Base-by-base conservation (phyloP, 169 alveolate species). In the Plasmodium falciparum region DNA sequence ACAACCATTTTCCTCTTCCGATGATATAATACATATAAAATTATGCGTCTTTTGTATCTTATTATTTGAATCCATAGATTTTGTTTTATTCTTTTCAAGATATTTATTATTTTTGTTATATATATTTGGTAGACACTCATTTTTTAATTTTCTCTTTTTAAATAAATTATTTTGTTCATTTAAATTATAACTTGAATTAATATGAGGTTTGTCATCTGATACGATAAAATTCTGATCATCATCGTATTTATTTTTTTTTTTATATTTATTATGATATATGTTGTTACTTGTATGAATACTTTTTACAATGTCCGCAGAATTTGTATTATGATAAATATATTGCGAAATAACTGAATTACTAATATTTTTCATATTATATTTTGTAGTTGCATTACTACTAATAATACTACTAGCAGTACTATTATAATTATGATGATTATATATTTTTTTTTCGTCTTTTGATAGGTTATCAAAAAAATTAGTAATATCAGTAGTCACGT, bases 141-240 rank as follows among this genome's bases (percentile, higher is more conserved):
- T 69, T 80, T 67, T 65, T 47, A 80, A 17, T 66, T 67, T 80
- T 59, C 90, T 66, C 45, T 80, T 80, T 59, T 80, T 80, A 67
- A 29, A 80, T 59, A 80, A 45, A 1, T 80, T 52, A 47, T 39
- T 80, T 65, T 80, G 52, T 52, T 80, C 73, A 61, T 80, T 80
- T 9, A 58, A 43, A 4, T 17, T 56, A 39, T 66, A 4, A 2
- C 58, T 80, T 8, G 78, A 65, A 66, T 67, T 80, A 15, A 67
- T 15, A 49, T 26, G 56, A 13, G 66, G 39, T n/a, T 80, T 56
- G n/a, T 56, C 80, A 59, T 80, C 90, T 8, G 29, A 11, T 12
- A 80, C 50, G 49, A 76, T 63, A 15, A 76, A 56, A 5, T 49
- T 13, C 11, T 76, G 63, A 33, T 76, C 67, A 11, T 76, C 75